These are phyloP conservation scores for Paramecium sexaurelia DNA, from an alignment of 73 alveolate genomes.

Conservation along the genomic window DNA sequence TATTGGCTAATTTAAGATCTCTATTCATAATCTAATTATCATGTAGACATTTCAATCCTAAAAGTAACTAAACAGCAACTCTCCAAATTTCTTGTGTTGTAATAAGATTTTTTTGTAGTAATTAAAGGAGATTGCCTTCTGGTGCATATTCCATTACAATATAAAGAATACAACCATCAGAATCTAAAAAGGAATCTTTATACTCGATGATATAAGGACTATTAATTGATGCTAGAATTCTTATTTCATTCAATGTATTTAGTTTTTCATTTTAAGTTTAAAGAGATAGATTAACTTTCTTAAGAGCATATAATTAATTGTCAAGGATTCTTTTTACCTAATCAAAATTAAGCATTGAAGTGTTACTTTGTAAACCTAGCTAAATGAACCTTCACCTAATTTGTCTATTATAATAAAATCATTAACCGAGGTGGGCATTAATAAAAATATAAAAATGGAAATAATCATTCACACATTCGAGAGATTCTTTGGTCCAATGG, in stretches of 20 bases:
- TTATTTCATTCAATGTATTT: slow-evolving; percentile 65
- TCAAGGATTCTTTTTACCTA: slow-evolving; percentile 43
- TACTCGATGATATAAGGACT: slow-evolving; percentile 54
- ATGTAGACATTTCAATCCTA: slow-evolving; percentile 89
- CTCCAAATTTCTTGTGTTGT: slow-evolving; percentile 84
- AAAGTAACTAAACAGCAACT: slow-evolving; percentile 79
- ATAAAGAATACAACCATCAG: slow-evolving; percentile 45
- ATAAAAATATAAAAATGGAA: slow-evolving; percentile 11
- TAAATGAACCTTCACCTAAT: not conserved
- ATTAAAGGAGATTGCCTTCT: slow-evolving; percentile 74
- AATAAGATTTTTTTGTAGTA: slow-evolving; percentile 58
- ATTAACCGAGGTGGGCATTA: not conserved
- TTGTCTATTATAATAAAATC: not conserved
- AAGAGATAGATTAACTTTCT: slow-evolving; percentile 53
- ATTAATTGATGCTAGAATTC: slow-evolving; percentile 58
- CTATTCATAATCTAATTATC: slow-evolving; percentile 91
- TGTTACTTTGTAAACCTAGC: not conserved
- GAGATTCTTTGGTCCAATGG: slow-evolving; percentile 39
- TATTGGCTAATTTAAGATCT: slow-evolving; percentile 93
- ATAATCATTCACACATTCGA: slow-evolving; percentile 11
- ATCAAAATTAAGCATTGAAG: too few species aligned
- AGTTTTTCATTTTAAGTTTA: slow-evolving; percentile 51
- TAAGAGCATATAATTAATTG: slow-evolving; percentile 42
- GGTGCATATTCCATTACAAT: slow-evolving; percentile 84
- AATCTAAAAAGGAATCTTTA: slow-evolving; percentile 65